Percentiles rank a stretch among this genome's conserved stretches.
These are phyloP conservation scores for Castanospermum australe DNA, from an alignment of 306 rosid genomes.

Conservation along the genomic window DNA sequence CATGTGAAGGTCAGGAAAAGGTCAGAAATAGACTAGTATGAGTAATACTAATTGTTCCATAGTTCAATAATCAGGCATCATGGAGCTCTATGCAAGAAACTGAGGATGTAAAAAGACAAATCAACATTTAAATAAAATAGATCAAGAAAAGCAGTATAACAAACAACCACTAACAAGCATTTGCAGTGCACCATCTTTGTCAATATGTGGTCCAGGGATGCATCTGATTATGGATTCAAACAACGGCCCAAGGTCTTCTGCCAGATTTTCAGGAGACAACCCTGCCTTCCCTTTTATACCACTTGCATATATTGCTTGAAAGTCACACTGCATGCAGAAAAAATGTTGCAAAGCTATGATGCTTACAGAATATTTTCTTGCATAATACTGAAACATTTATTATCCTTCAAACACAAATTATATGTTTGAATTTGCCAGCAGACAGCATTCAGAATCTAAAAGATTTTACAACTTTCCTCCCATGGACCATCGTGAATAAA, in stretches of 20 bases:
- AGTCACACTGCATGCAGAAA: constrained; percentile 74
- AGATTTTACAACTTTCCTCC: constrained; percentile 3
- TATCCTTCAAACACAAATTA: constrained; percentile 19
- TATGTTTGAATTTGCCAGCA: neutral
- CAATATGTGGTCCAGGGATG: constrained; percentile 96
- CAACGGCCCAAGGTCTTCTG: constrained; percentile 96
- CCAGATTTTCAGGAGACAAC: constrained; percentile 80
- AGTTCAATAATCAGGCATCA: neutral
- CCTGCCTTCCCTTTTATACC: constrained; percentile 97
- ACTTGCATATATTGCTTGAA: constrained; percentile 96
- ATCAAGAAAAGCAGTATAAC: neutral
- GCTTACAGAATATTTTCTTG: neutral
- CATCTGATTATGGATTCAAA: constrained; percentile 94
- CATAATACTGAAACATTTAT: constrained; percentile 11
- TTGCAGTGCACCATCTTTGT: constrained; percentile 90
- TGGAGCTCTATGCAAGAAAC: neutral
- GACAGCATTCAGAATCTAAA: neutral
- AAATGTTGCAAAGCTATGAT: constrained; percentile 14
- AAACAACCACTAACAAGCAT: constrained; percentile 80
- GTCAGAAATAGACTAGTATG: neutral
- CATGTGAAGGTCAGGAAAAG: neutral
- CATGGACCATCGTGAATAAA: neutral
- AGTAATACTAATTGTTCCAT: neutral
- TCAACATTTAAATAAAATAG: neutral
- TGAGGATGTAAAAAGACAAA: neutral